Evolutionary conservation across 768 basidiomycete species (phyloP).

Genomic region (Fomitopsis serialis): DNA sequence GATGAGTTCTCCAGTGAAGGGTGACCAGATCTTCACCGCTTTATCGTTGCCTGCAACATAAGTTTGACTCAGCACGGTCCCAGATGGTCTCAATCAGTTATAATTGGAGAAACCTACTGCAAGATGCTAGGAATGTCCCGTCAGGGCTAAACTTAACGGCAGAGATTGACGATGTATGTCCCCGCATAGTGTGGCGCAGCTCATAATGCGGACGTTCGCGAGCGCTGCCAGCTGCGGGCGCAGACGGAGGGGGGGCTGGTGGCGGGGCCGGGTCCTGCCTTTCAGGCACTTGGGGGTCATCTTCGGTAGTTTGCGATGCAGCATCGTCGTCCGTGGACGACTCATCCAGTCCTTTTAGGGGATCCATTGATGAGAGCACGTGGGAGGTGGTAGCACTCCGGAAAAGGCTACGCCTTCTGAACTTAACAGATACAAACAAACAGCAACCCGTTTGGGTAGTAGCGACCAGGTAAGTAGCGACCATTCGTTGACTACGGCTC

Average conservation of each 20-base stretch:
- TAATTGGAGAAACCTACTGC: slow-evolving; percentile 62
- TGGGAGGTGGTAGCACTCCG: background rate
- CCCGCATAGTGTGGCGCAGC: slow-evolving; percentile 59
- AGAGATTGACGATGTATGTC: slow-evolving; percentile 78
- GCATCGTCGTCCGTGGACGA: slow-evolving; percentile 54
- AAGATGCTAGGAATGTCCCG: slow-evolving; percentile 76
- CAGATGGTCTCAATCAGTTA: too few relatives aligned
- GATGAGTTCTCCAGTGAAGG: slow-evolving; percentile 63
- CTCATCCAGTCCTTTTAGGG: slow-evolving; percentile 25
- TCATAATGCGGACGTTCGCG: slow-evolving; percentile 45
- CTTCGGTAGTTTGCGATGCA: slow-evolving; percentile 81
- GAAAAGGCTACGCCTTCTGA: slow-evolving; percentile 1
- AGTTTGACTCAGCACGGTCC: too few relatives aligned
- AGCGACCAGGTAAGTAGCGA: too few relatives aligned
- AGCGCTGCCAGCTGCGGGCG: slow-evolving; percentile 20
- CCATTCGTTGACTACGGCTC: too few relatives aligned
- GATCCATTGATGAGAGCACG: slow-evolving; percentile 10
- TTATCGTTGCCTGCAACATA: slow-evolving; percentile 70
- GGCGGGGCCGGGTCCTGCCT: slow-evolving; percentile 39
- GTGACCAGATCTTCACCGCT: slow-evolving; percentile 76
- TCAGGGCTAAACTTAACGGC: slow-evolving; percentile 87
- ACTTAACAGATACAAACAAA: background rate
- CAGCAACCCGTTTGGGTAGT: too few relatives aligned
- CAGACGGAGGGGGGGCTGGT: slow-evolving; percentile 31
- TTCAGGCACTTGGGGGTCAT: slow-evolving; percentile 74